phyloP scores from a whole-genome alignment of 2,329 filamentous ascomycete species.

The Sporothrix curviconia region DNA sequence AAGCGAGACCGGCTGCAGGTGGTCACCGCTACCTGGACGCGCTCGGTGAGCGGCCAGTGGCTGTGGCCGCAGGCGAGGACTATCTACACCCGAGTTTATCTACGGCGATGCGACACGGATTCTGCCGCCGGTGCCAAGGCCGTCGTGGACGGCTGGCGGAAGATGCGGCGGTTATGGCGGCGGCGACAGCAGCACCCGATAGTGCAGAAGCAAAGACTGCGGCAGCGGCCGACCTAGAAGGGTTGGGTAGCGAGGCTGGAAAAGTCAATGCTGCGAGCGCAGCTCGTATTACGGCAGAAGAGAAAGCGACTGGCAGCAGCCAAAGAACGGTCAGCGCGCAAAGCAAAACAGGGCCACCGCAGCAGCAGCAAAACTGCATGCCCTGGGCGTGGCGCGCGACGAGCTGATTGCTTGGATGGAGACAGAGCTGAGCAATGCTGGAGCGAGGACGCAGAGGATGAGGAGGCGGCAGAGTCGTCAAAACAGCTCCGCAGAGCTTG shows the following conservation, averaged over 20 bases:
- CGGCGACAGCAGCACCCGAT: not conserved
- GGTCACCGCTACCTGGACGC: slow-evolving; percentile 45
- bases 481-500: slow-evolving; percentile 20
- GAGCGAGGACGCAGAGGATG: slow-evolving; percentile 19
- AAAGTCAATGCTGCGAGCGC: slow-evolving; percentile 52
- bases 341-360: not conserved
- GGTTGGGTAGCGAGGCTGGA: slow-evolving; percentile 47
- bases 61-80: slow-evolving; percentile 31
- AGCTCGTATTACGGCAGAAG: slow-evolving; percentile 50
- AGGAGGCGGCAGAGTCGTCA: slow-evolving; percentile 7
- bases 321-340: slow-evolving; percentile 30
- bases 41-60: slow-evolving; percentile 46
- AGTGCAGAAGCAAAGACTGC: not conserved
- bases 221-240: slow-evolving; percentile 34
- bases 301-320: slow-evolving; percentile 47
- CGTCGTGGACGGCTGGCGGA: slow-evolving; percentile 44
- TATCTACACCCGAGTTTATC: slow-evolving; percentile 45
- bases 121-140: slow-evolving; percentile 45
- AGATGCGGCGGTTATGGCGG: slow-evolving; percentile 27
- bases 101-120: slow-evolving; percentile 35
- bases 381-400: slow-evolving; percentile 49
- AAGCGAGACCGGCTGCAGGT: slow-evolving; percentile 45
- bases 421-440: slow-evolving; percentile 49
- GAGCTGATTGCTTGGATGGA: slow-evolving; percentile 62
- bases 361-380: slow-evolving; percentile 40